Evolutionary conservation across 306 rosid species (phyloP).

Genomic region (Styphnolobium japonicum): DNA sequence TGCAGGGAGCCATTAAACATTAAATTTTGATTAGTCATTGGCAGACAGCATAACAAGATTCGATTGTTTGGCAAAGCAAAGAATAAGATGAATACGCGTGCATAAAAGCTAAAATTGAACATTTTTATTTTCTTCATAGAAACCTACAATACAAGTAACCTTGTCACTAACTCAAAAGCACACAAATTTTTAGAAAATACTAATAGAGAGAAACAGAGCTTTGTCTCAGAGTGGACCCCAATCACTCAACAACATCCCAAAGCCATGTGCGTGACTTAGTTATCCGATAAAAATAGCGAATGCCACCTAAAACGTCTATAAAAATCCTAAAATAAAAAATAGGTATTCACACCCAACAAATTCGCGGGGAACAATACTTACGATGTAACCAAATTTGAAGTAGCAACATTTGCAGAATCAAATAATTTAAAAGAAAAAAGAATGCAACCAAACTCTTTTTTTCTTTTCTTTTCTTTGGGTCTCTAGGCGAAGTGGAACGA

Average conservation of each 20-base stretch:
- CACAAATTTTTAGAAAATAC: constrained; percentile 17
- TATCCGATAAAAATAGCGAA: neutral
- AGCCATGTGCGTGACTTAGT: constrained; percentile 23
- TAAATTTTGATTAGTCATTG: neutral
- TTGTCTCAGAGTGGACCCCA: constrained; percentile 9
- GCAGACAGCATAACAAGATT: neutral
- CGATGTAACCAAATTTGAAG: neutral
- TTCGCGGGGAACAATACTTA: neutral
- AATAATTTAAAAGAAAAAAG: neutral
- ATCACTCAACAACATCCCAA: constrained; percentile 14
- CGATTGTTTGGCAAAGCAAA: constrained; percentile 8
- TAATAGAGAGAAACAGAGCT: constrained; percentile 9
- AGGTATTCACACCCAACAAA: neutral
- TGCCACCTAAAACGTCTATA: neutral
- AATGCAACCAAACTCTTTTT: too few species aligned
- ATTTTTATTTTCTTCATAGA: constrained; percentile 26
- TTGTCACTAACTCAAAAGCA: constrained; percentile 42
- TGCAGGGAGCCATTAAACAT: neutral
- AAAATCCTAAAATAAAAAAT: neutral
- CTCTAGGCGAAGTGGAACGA: neutral
- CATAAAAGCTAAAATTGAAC: neutral
- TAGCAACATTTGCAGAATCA: neutral
- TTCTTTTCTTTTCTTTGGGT: neutral
- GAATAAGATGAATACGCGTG: constrained; percentile 22
- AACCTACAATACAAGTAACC: constrained; percentile 48